Percentiles rank a stretch among this genome's conserved stretches.
phyloP scores from a whole-genome alignment of 768 basidiomycete species.

The Lactarius evosmus region DNA sequence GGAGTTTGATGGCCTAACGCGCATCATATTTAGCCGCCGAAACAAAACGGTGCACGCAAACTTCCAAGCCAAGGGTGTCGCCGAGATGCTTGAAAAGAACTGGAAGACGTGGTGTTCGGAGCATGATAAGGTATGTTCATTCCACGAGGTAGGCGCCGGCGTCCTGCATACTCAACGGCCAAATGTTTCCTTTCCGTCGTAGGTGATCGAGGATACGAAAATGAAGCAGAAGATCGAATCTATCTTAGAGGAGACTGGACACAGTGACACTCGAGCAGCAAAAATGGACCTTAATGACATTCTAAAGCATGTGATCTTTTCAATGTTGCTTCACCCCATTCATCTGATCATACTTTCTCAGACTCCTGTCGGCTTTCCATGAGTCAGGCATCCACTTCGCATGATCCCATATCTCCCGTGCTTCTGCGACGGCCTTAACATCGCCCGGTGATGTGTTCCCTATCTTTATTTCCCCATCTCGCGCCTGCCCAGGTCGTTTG shows the following conservation, averaged over 20 bases:
- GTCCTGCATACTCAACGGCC: background rate
- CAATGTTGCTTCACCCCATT: background rate
- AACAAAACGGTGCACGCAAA: slow-evolving; percentile 90
- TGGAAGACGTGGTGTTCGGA: slow-evolving; percentile 87
- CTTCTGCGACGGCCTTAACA: background rate
- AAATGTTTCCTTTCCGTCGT: background rate
- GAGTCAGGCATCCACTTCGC: background rate
- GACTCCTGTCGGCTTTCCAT: background rate
- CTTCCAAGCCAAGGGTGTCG: slow-evolving; percentile 91
- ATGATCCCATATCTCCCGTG: background rate
- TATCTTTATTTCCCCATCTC: background rate
- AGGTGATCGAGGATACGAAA: background rate
- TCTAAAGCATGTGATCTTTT: background rate
- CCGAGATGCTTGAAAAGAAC: slow-evolving; percentile 79
- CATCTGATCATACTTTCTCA: background rate
- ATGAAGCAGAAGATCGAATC: slow-evolving; percentile 25
- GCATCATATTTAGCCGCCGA: slow-evolving; percentile 84
- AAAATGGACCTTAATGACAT: slow-evolving; percentile 30
- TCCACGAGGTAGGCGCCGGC: background rate
- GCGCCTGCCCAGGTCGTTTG: background rate
- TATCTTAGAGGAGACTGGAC: slow-evolving; percentile 26
- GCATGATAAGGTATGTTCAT: slow-evolving; percentile 47
- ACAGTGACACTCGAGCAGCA: slow-evolving; percentile 25
- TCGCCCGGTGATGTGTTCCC: background rate
- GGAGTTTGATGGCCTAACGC: slow-evolving; percentile 57